A percentile compares a stretch with the other conserved stretches of the same genome.
These are phyloP conservation scores for Xylaria acuta DNA, from an alignment of 495 filamentous ascomycete genomes.

Conservation along the genomic window DNA sequence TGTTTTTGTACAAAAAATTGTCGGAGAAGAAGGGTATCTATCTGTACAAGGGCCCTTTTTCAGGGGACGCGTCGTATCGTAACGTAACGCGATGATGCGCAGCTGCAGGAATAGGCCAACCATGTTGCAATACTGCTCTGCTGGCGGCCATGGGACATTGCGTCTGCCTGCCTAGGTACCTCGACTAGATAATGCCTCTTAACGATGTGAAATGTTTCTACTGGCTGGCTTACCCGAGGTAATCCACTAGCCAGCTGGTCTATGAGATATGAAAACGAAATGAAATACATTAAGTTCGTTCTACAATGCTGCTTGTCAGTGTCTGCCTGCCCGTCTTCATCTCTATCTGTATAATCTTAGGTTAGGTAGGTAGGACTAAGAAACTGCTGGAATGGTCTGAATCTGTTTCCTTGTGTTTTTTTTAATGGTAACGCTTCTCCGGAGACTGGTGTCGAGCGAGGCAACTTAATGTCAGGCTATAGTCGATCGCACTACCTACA, in stretches of 20 bases:
- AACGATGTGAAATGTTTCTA: slow-evolving; percentile 9
- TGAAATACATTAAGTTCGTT: neutral
- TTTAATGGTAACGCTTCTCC: neutral
- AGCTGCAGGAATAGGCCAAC: neutral
- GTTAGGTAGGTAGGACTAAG: neutral
- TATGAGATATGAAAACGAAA: slow-evolving; percentile 19
- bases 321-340: neutral
- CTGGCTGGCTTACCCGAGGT: neutral
- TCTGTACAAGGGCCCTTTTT: neutral
- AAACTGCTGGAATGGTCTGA: neutral
- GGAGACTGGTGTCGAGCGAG: neutral
- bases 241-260: neutral
- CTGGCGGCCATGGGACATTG: neutral
- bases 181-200: too few species aligned
- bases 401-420: neutral
- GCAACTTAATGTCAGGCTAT: neutral
- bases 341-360: neutral
- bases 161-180: neutral
- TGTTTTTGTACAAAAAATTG: slow-evolving; percentile 8
- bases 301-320: neutral
- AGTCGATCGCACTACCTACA: neutral
- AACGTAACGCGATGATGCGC: neutral
- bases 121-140: slow-evolving; percentile 7
- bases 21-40: neutral
- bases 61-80: neutral